These are phyloP conservation scores for Dryadomyces quercus-mongolicae DNA, from an alignment of 2,329 filamentous ascomycete species.

Conservation along the genomic window DNA sequence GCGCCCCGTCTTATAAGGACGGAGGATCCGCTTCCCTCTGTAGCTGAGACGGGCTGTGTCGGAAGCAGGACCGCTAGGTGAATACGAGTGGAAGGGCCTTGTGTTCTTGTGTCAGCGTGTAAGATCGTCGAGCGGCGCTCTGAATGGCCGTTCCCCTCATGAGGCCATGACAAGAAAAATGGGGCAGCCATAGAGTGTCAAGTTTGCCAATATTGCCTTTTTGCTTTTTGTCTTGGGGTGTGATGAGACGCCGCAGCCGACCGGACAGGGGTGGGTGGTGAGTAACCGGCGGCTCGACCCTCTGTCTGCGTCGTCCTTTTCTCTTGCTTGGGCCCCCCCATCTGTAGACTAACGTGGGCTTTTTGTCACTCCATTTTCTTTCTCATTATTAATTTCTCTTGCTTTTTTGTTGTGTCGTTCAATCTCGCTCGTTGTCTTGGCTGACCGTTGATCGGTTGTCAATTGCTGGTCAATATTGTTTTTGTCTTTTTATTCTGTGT, in stretches of 20 bases:
- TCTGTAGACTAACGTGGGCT: background rate
- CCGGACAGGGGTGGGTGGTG: background rate
- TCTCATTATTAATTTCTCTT: background rate
- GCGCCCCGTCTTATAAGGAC: background rate
- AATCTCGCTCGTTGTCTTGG: background rate
- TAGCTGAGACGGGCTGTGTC: background rate
- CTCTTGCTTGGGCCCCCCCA: background rate
- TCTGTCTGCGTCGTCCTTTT: background rate
- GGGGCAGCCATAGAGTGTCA: background rate
- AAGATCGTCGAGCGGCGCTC: conserved; percentile 1
- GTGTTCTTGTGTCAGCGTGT: conserved; percentile 1
- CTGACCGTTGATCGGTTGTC: conserved; percentile 11
- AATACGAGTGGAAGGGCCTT: background rate
- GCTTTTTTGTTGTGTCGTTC: background rate
- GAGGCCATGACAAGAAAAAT: background rate
- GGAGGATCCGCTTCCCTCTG: background rate
- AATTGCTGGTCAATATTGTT: conserved; percentile 12
- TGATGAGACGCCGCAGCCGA: background rate
- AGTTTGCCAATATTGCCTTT: background rate
- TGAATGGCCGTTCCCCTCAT: background rate
- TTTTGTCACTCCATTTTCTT: background rate
- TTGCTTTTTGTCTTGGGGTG: background rate
- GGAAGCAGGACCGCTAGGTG: background rate
- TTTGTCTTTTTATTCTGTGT: background rate
- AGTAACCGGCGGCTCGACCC: background rate